Conservation (phyloP, 176 grass and related monocot genomes). For the Eleusine coracana region DNA sequence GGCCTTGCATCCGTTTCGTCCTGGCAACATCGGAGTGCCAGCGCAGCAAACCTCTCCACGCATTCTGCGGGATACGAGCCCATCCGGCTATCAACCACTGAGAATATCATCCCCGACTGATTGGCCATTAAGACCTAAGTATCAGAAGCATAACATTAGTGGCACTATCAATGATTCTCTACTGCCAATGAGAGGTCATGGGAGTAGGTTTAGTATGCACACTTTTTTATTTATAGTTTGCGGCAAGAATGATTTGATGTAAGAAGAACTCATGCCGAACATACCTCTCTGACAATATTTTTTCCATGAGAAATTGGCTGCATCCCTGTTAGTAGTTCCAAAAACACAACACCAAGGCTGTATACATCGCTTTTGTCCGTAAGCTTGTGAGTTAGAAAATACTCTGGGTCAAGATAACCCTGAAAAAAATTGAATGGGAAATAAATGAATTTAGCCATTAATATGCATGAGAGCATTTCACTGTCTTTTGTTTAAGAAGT, state of each 20-base stretch:
- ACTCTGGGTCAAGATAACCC: conserved; percentile 90
- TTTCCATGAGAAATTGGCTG: conserved; percentile 84
- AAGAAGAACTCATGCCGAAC: not conserved
- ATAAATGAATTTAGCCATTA: not conserved
- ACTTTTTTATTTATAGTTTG: not conserved
- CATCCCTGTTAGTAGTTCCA: conserved; percentile 80
- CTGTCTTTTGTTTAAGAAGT: not conserved
- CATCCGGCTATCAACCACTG: conserved; percentile 59
- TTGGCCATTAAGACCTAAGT: conserved; percentile 48
- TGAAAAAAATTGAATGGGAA: conserved; percentile 23
- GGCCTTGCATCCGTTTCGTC: conserved; percentile 67
- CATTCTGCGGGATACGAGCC: conserved; percentile 57
- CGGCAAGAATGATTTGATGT: not conserved
- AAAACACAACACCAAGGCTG: conserved; percentile 76
- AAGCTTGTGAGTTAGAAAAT: conserved; percentile 77
- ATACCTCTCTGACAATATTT: conserved; percentile 79
- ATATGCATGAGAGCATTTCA: not conserved
- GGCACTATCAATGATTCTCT: not conserved
- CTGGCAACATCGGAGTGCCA: conserved; percentile 60
- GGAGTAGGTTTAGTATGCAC: not conserved
- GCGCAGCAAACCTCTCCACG: conserved; percentile 53
- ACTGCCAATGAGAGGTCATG: not conserved
- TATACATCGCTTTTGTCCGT: conserved; percentile 82
- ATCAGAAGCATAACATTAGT: not conserved
- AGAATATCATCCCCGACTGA: conserved; percentile 60